Percentiles rank a stretch among this genome's conserved stretches.
Conservation (phyloP, 768 basidiomycete species). For the Daedaleopsis sinensis region DNA sequence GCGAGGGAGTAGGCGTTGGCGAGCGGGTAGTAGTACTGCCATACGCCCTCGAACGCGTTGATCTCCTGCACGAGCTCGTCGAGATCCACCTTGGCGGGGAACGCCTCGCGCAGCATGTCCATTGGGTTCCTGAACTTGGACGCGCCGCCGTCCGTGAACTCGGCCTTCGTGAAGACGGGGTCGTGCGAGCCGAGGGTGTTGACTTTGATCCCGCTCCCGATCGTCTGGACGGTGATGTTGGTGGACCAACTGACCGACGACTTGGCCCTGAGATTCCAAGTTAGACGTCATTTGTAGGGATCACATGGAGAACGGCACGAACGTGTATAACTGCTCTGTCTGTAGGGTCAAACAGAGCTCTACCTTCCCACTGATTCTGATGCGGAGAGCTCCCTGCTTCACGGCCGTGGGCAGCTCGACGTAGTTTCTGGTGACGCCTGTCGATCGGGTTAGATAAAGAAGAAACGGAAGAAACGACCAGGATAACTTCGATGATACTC, state of each 20-base stretch:
- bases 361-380: constrained; percentile 30
- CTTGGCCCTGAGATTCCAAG: constrained; percentile 21
- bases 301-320: background rate
- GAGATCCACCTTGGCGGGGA: constrained; percentile 28
- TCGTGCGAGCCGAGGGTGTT: constrained; percentile 18
- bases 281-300: background rate
- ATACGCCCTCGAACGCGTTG: constrained; percentile 31
- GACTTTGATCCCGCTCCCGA: constrained; percentile 28
- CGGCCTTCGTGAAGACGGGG: constrained; percentile 22
- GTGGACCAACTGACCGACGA: constrained; percentile 29
- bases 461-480: background rate
- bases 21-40: constrained; percentile 30
- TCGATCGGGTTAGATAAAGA: background rate
- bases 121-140: constrained; percentile 22
- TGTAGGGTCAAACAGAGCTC: constrained; percentile 26
- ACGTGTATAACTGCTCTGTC: constrained; percentile 20
- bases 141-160: constrained; percentile 9
- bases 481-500: background rate
- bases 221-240: constrained; percentile 22
- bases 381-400: constrained; percentile 27
- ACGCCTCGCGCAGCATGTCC: constrained; percentile 23
- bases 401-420: constrained; percentile 31
- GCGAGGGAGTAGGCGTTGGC: constrained; percentile 30
- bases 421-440: constrained; percentile 33
- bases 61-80: constrained; percentile 27